A percentile compares a stretch with the other conserved stretches of the same genome.
Evolutionary conservation across 164 flowering plant genomes (phyloP).

Genomic region (Tinospora cordifolia): DNA sequence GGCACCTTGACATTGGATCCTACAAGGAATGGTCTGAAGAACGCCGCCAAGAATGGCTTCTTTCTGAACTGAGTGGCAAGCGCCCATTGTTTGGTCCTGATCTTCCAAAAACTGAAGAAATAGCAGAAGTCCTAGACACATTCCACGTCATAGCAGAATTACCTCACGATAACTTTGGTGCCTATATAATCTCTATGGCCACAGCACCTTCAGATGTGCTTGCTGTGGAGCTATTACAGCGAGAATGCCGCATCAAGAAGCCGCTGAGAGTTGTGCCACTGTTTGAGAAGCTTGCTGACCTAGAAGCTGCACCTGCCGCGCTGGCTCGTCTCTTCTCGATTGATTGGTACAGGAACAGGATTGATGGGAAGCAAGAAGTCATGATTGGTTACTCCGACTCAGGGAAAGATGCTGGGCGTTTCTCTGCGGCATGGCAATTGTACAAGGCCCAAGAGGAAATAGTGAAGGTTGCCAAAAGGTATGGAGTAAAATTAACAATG

Average conservation of each 20-base stretch:
- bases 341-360: slow-evolving; percentile 82
- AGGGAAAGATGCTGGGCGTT: slow-evolving; percentile 95
- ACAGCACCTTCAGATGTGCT: slow-evolving; percentile 97
- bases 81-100: slow-evolving; percentile 95
- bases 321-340: slow-evolving; percentile 81
- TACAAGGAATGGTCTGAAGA: slow-evolving; percentile 94
- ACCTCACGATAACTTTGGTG: slow-evolving; percentile 88
- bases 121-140: slow-evolving; percentile 89
- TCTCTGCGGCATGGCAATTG: slow-evolving; percentile 93
- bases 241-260: slow-evolving; percentile 79
- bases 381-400: slow-evolving; percentile 99
- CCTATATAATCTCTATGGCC: slow-evolving; percentile 98
- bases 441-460: slow-evolving; percentile 98
- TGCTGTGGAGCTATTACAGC: slow-evolving; percentile 93
- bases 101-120: slow-evolving; percentile 91
- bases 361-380: slow-evolving; percentile 95
- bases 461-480: slow-evolving; percentile 77
- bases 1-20: slow-evolving; percentile 86
- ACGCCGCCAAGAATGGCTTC: slow-evolving; percentile 76
- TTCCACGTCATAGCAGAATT: slow-evolving; percentile 84
- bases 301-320: slow-evolving; percentile 96
- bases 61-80: slow-evolving; percentile 90
- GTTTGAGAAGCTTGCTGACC: slow-evolving; percentile 92
- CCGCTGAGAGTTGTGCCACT: slow-evolving; percentile 93
- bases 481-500: slow-evolving; percentile 91